Percentiles rank a stretch among this genome's conserved stretches.
phyloP scores from a whole-genome alignment of 2,329 filamentous ascomycete genomes.

The Ophiosphaerella korrae region DNA sequence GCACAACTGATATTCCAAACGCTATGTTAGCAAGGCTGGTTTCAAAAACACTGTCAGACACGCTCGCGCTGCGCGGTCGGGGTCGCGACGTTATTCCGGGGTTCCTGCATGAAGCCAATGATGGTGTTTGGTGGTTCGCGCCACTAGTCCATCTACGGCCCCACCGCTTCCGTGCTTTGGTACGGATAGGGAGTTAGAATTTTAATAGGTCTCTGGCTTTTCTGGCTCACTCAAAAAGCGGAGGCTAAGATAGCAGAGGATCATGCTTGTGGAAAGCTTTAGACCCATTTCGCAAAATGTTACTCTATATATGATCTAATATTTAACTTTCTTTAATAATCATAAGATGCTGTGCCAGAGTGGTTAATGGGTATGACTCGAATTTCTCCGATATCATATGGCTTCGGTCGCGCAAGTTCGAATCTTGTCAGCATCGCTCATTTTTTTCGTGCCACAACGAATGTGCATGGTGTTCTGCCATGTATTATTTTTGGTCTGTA shows the following conservation, averaged over 20 bases:
- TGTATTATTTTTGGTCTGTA: no score
- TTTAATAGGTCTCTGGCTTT: background rate
- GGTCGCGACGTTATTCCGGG: conserved; percentile 23
- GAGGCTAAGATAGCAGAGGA: no score
- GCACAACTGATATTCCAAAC: conserved; percentile 11
- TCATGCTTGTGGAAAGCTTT: no score
- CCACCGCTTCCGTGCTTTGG: background rate
- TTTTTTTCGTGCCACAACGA: background rate
- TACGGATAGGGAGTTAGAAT: background rate
- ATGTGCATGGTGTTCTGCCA: no score
- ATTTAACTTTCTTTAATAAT: no score
- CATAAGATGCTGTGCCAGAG: conserved; percentile 11
- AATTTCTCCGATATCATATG: conserved; percentile 32
- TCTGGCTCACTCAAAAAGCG: background rate
- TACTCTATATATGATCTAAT: no score
- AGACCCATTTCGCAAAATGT: no score
- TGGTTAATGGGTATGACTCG: conserved; percentile 36
- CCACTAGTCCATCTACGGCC: conserved; percentile 30
- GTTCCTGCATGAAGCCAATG: conserved; percentile 40
- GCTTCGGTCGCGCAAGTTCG: conserved; percentile 19
- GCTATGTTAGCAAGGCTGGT: conserved; percentile 8
- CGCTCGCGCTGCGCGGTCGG: conserved; percentile 11
- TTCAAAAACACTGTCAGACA: background rate
- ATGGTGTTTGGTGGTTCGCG: conserved; percentile 23
- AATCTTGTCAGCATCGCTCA: background rate